Base-by-base conservation (phyloP, 768 basidiomycete genomes). In the Amanita brunnescens region DNA sequence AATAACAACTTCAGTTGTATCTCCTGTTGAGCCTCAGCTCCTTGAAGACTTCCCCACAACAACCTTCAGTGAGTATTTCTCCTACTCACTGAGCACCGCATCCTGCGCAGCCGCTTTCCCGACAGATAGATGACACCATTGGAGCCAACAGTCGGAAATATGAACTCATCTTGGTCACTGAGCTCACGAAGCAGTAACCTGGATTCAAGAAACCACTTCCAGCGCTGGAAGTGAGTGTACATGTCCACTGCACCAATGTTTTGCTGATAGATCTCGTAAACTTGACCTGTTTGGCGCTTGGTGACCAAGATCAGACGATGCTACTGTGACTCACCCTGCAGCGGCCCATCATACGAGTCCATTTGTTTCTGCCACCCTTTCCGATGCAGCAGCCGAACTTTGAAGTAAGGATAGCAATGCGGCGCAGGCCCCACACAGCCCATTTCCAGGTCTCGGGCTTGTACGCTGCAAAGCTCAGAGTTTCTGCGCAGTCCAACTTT, bases 211-310 rank as follows among this genome's bases (percentile, higher is more conserved):
- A 40, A 26, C 13, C n/a, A 21, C 45, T 61, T 45, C 42, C 64
- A 70, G 6, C 54, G 18, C 7, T 47, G 14, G 2, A 70, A 54
- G 50, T 66, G 61, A 0, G 55, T 50, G 43, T 57, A 62, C 58
- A 66, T 59, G 50, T 68, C 62, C 1, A 61, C 56, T 20, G 59
- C 62, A 3, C 54, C 58, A 3, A 63, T 51, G 38, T 68, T 60
- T 29, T 64, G 63, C 47, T 62, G 52, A 54, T 69, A 71, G 9
- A 73, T 68, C 13, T 67, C 40, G 42, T 70, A 71, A 4, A 44
- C 54, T 29, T 67, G 8, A 23, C 42, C 42, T n/a, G n/a, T 44
- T 12, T 44, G n/a, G 64, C 24, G 58, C 59, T 66, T 51, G 57
- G 29, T 20, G 37, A 9, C n/a, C n/a, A n/a, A n/a, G n/a, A 42